Conservation (phyloP, 768 basidiomycete genomes). For the Lentinula sp. region DNA sequence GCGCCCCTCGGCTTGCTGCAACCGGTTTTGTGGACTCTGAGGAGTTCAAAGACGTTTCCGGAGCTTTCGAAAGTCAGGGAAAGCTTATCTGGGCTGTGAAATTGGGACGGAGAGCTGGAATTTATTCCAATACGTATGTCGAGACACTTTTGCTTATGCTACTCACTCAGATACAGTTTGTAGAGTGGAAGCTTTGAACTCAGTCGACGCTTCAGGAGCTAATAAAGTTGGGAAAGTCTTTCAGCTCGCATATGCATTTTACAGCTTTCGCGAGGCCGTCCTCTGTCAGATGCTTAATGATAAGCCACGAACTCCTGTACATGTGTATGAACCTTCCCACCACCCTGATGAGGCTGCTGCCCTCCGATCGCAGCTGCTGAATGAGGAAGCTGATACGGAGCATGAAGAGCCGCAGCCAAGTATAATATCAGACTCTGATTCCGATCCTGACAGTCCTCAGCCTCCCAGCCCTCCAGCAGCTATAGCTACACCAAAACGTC, state of each 20-base stretch:
- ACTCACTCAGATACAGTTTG: background rate
- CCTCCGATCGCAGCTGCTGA: background rate
- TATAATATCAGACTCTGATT: too few species aligned
- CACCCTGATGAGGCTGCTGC: background rate
- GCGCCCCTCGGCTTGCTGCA: background rate
- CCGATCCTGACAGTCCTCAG: too few species aligned
- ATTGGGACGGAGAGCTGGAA: background rate
- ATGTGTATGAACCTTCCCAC: background rate
- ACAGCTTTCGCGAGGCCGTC: background rate
- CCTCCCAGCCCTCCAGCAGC: too few species aligned
- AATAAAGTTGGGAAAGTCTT: background rate
- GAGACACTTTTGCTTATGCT: background rate
- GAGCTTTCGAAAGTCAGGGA: background rate
- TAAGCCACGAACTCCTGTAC: background rate
- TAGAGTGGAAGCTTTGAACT: background rate
- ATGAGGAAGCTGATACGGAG: background rate
- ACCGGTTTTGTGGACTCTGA: background rate
- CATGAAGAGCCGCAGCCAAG: too few species aligned
- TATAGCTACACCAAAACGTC: too few species aligned
- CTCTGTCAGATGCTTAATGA: background rate
- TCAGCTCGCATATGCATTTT: background rate
- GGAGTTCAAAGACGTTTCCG: background rate
- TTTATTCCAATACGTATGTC: background rate
- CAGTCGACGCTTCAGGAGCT: background rate
- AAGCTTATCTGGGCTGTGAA: background rate